Evolutionary conservation across 257 asterid genomes (phyloP), one percentile per base, ranked within the genome.

Genomic region (Forsythia viridissima): DNA sequence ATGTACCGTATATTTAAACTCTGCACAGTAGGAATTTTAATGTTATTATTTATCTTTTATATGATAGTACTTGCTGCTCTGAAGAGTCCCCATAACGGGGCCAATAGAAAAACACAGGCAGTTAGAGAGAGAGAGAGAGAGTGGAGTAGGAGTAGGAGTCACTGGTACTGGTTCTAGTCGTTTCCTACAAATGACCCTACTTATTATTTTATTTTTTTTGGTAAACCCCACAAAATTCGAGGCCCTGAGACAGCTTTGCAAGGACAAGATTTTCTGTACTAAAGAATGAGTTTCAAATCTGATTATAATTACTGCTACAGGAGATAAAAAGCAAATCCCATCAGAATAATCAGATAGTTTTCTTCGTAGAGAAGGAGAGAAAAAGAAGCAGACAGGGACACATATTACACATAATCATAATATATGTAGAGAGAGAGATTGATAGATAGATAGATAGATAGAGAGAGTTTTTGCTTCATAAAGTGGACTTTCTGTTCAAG

Each of bases 211-310:
- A 11, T 68, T 63, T 75, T 69, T 70, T 12, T 80, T 81, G 75
- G 66, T 82, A 77, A 87, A 80, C 91, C 87, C 92, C 96, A 84
- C 85, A 89, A 83, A 81, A 77, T 73, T 80, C 73, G 78, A 55
- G 71, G 85, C 71, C 75, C 76, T 78, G 79, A 79, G 85, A 84
- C 88, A 80, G 83, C 75, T 81, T 82, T 48, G 70, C 77, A 74
- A 91, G 89, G 93, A 89, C 91, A 88, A 85, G 82, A 80, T 86
- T 81, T 86, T 82, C 61, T 86, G 88, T 87, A 88, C 85, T 70
- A 74, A 77, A 40, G 71, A 72, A 44, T 52, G 81, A 80, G 78
- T 69, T 83, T 80, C 76, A 78, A 67, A 77, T 63, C 83, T 81
- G 80, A 83, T 80, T 74, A 76, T 81, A 46, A 73, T 76, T 78